Conservation (phyloP, 352 stramenopile genomes). For the Pythium periplocum region DNA sequence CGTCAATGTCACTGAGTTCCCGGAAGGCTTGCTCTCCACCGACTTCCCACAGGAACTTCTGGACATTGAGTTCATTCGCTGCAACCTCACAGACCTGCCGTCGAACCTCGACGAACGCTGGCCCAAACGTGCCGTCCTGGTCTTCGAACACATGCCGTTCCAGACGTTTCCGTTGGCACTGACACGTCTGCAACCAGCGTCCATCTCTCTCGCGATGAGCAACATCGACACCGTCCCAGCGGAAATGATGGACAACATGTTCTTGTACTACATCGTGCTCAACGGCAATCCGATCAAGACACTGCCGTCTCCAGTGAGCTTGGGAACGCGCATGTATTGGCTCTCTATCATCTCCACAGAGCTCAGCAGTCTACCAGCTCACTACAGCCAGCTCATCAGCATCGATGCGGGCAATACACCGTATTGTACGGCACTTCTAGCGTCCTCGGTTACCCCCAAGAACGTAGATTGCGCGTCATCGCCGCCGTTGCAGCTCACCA, state of each 20-base stretch:
- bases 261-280: constrained; percentile 13
- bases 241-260: constrained; percentile 9
- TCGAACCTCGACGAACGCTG: constrained; percentile 30
- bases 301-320: constrained; percentile 7
- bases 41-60: constrained; percentile 25
- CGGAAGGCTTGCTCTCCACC: constrained; percentile 21
- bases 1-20: constrained; percentile 24
- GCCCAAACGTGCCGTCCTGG: constrained; percentile 13
- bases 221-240: constrained; percentile 6
- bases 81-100: constrained; percentile 28
- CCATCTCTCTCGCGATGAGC: constrained; percentile 16
- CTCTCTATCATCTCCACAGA: constrained; percentile 7
- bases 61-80: constrained; percentile 27
- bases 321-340: constrained; percentile 3
- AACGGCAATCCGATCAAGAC: constrained; percentile 18
- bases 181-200: constrained; percentile 11
- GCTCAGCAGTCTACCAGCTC: constrained; percentile 1
- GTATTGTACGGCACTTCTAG: constrained; percentile 2
- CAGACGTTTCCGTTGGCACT: constrained; percentile 18
- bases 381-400: background rate
- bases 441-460: background rate
- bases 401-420: constrained; percentile 8
- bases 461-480: constrained; percentile 6
- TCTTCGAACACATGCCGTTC: constrained; percentile 19
- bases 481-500: background rate